phyloP scores from a whole-genome alignment of 2,329 filamentous ascomycete species.

The Trichoderma hamatum region DNA sequence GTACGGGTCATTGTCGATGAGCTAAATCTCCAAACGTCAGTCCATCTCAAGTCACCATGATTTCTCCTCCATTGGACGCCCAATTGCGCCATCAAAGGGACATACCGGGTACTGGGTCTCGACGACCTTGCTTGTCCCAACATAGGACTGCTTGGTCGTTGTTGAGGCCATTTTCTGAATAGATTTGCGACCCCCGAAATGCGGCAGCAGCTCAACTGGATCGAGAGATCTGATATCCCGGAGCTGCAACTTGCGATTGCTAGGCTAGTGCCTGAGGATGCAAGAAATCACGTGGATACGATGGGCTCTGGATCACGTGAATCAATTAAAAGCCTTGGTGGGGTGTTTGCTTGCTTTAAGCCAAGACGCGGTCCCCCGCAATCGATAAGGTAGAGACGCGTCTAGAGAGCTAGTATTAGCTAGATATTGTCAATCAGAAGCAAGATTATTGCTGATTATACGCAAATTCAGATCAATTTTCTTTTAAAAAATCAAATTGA shows the following conservation, averaged over 20 bases:
- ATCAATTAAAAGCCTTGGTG: constrained; percentile 8
- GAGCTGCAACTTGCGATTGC: constrained; percentile 32
- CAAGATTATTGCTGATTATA: background rate
- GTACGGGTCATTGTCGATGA: constrained; percentile 99
- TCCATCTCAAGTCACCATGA: constrained; percentile 25
- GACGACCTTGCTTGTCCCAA: constrained; percentile 68
- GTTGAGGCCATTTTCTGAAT: constrained; percentile 44
- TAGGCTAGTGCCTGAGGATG: constrained; percentile 39
- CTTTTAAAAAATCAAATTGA: background rate
- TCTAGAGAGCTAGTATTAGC: background rate
- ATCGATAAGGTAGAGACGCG: constrained; percentile 26
- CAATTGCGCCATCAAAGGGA: constrained; percentile 34
- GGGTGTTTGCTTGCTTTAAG: background rate
- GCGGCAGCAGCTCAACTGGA: constrained; percentile 34
- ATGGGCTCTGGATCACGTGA: constrained; percentile 8
- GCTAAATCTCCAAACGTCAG: constrained; percentile 56
- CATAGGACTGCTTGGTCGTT: constrained; percentile 45
- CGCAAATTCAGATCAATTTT: background rate
- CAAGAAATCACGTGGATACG: constrained; percentile 37
- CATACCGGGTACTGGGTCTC: constrained; percentile 86
- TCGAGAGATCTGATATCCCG: constrained; percentile 34
- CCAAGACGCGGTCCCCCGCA: constrained; percentile 27
- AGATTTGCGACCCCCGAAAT: constrained; percentile 33
- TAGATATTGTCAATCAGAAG: background rate
- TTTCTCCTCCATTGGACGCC: constrained; percentile 20